These are phyloP conservation scores for Fusarium sp. DNA, from an alignment of 2,329 filamentous ascomycete genomes.

Conservation along the genomic window DNA sequence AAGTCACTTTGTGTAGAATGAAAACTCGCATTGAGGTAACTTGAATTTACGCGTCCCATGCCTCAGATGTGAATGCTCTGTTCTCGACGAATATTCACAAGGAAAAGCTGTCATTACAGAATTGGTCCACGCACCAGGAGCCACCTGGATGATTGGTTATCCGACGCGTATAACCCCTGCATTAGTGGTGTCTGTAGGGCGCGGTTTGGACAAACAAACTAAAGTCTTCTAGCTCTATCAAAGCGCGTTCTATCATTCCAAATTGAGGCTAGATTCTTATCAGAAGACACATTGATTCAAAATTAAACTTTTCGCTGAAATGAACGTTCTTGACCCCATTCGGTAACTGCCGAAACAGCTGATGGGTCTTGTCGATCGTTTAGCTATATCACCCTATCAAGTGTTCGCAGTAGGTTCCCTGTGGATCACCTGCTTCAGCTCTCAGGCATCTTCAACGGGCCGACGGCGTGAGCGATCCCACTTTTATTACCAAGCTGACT, in stretches of 20 bases:
- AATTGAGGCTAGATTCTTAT: rapidly evolving
- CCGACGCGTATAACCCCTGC: neutral
- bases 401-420: neutral
- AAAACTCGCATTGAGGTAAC: too few species aligned
- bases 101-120: too few species aligned
- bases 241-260: neutral
- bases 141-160: neutral
- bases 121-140: neutral
- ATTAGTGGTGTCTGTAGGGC: neutral
- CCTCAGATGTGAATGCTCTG: too few species aligned
- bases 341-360: neutral
- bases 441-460: neutral
- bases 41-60: rapidly evolving
- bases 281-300: neutral
- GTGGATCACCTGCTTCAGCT: neutral
- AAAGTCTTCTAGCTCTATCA: neutral
- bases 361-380: too few species aligned
- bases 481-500: neutral
- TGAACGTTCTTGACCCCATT: neutral
- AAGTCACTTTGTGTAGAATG: too few species aligned
- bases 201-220: neutral
- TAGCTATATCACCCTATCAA: neutral
- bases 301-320: neutral
- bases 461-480: neutral
- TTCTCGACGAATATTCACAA: too few species aligned